Base-by-base conservation (phyloP, 2,329 filamentous ascomycete species). In the Capronia americana region DNA sequence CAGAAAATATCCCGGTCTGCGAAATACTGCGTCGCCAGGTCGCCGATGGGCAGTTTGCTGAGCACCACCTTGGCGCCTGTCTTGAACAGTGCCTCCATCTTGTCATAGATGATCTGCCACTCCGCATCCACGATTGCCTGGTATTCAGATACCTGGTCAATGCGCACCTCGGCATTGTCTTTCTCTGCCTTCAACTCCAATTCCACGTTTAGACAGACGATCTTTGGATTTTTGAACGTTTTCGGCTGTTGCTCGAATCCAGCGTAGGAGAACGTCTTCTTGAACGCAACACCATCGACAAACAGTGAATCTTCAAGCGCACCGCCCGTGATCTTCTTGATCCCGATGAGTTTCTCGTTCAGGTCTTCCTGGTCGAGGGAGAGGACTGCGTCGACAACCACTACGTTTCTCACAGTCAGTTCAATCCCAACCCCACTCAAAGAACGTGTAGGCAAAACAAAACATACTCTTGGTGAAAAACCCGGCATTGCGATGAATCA, bases 41-140 rank as follows among this genome's bases (percentile, higher is more conserved):
- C 95, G 76, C 95, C 95, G 76, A 99, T 98, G 48, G 95, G 95
- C 69, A 98, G 86, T 83, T 97, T 98, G 82, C 92, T 97, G 65
- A 99, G 88, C 50, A 99, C 93, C 59, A 99, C 93, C 87, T 97
- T 97, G 71, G 95, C 95, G 62, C 95, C 95, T 5, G 94, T 97
- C 81, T 94, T 89, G 86, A 94, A 87, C 61, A 97, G 83, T 57
- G 94, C 92, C 83, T 99, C 95, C 78, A 99, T 91, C 86, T 99
- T 99, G 85, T 97, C 94, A 88, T 90, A 98, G 80, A 99, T 99
- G 77, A 99, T 99, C 81, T 97, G 93, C 95, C 95, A 99, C 81
- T 99, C 95, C 32, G 95, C 95, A 77, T 99, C 95, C 77, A 99
- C 95, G 73, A 99, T 97, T 70, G 95, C 95, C 83, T 99, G 95